Evolutionary conservation across 192 early-diverging fungal species (phyloP), one percentile per base, ranked within the genome.

Genomic region (Backusella morwellensis): DNA sequence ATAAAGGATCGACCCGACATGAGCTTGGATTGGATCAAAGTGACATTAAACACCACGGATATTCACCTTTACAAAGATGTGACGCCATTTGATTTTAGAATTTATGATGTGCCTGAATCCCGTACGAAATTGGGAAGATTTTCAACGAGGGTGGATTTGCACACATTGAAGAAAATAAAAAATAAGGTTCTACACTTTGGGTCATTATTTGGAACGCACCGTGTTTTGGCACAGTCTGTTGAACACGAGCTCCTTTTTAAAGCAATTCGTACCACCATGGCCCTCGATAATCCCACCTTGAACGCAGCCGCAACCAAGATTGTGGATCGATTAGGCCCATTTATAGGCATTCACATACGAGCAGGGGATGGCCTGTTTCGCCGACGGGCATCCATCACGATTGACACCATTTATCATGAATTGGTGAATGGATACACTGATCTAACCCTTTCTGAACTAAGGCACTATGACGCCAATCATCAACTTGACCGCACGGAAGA

Each of bases 361-460:
- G 83, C 88, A 6, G 88, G 88, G 0, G 85, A 89, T 77, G 85
- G 84, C n/a, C 68, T 85, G 44, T 90, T 87, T 77, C 80, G 81
- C 2, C 75, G 80, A n/a, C 69, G 77, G 7, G 83, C 85, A 15
- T 70, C 78, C 0, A 83, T 73, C 66, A 90, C 82, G 38, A 79
- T 90, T n/a, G 84, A 88, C n/a, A 81, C 83, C 70, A 85, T 90
- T 35, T 86, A 82, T 68, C 63, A 84, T 40, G 54, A 70, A 34
- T 54, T 88, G 1, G 87, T 86, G 35, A 73, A 84, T 36, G 66
- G 74, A 1, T 78, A 78, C 35, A 86, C 85, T 0, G 79, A 86
- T 50, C 56, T 86, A 35, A 76, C 77, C 4, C 15, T 78, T 5
- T 78, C 75, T 29, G 78, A 84, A 77, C 66, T 86, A 11, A 34